Evolutionary conservation across 495 filamentous ascomycete species (phyloP), one percentile per base, ranked within the genome.

Genomic region (Penicillium paradoxum): DNA sequence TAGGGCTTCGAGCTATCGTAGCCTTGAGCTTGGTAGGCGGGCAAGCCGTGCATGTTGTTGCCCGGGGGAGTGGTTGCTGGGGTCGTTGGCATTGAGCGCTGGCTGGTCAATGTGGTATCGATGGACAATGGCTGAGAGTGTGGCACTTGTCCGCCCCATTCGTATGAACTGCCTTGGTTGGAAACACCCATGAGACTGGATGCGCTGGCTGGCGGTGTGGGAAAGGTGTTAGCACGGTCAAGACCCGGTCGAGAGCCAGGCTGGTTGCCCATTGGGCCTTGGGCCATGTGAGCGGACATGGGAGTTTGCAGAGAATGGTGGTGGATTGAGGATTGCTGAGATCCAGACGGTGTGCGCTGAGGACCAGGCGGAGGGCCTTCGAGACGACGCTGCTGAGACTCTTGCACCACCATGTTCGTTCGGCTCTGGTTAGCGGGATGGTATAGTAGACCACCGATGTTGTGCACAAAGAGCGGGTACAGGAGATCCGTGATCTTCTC

Each of bases 401-500:
- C 90, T 54, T 90, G 89, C 82, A 96, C 90, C 1, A 91, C 88
- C 60, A 87, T 83, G 71, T 85, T 89, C 18, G 88, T 90, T 41
- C 90, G 75, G 37, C 73, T 84, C 59, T 89, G 84, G 63, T 97
- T 97, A 29, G 89, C 87, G 0, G 92, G 92, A 63, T 97, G 93
- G 67, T 97, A 97, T 54, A 98, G 78, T 48, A 97, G 79, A 34
- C 89, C 86, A 38, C 93, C 89, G 62, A 98, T 97, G 71, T 97
- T 96, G 67, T 97, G 91, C 25, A 98, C 93, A 66, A 98, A 98
- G 17, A 98, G 77, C 22, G 93, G 93, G 72, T 98, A 98, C 51
- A 98, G 68, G 11, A 89, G 71, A 68, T 98, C 92, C 0, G 95
- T 97, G 57, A 98, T 98, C 73, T 97, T 97, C 71, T 98, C 93